A percentile compares a stretch with the other conserved stretches of the same genome.
Evolutionary conservation across 106 monocot genomes (phyloP).

Genomic region (Acanthochlamys bracteata): DNA sequence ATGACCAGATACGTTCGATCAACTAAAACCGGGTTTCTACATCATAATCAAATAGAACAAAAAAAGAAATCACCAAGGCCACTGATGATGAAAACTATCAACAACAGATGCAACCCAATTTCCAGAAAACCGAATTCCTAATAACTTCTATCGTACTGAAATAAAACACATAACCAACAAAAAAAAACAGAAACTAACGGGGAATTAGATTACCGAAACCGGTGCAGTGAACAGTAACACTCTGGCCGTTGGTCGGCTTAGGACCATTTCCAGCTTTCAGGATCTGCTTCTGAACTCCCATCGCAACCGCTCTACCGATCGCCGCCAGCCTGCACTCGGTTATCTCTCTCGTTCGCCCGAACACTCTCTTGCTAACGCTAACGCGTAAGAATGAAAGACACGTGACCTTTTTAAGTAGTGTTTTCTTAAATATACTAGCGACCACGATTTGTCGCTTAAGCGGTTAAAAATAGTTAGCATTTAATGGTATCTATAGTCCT

Average conservation of each 20-base stretch:
- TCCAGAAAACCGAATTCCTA: background rate
- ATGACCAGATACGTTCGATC: too few species aligned
- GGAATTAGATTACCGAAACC: slow-evolving; percentile 38
- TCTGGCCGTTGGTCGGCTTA: slow-evolving; percentile 59
- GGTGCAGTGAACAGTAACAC: slow-evolving; percentile 83
- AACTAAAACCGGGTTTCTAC: background rate
- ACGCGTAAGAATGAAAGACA: too few species aligned
- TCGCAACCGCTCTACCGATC: slow-evolving; percentile 13
- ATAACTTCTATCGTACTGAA: background rate
- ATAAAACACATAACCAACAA: background rate
- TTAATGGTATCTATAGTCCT: too few species aligned
- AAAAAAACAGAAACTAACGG: background rate
- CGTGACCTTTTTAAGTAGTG: too few species aligned
- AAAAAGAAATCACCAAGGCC: background rate
- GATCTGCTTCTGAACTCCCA: slow-evolving; percentile 69
- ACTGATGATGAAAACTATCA: background rate
- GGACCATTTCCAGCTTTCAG: slow-evolving; percentile 48
- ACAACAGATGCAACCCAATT: background rate
- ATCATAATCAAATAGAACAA: background rate
- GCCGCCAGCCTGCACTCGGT: slow-evolving; percentile 4
- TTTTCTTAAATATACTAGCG: too few species aligned
- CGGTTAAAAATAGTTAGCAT: too few species aligned
- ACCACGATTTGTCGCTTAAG: too few species aligned
- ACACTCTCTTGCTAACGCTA: too few species aligned
- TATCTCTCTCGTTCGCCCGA: too few species aligned